A percentile compares a stretch with the other conserved stretches of the same genome.
These are phyloP conservation scores for Bonia amplexicaulis DNA, from an alignment of 176 grass and related monocot genomes.

Conservation along the genomic window DNA sequence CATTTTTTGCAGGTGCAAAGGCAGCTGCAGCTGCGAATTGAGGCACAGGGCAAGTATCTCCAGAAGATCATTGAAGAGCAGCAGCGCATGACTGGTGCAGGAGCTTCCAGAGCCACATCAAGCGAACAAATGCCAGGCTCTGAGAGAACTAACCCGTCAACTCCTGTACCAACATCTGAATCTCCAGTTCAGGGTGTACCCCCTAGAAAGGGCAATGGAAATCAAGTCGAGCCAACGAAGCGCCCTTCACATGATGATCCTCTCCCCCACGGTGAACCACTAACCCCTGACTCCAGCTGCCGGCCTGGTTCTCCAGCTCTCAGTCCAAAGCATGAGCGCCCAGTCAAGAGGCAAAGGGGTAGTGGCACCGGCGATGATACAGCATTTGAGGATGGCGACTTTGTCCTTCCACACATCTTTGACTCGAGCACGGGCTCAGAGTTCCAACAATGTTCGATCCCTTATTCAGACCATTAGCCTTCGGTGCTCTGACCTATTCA, in stretches of 20 bases:
- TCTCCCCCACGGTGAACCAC: slow-evolving; percentile 42
- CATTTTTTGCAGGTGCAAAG: slow-evolving; percentile 11
- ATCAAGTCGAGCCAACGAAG: neutral
- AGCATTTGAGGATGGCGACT: slow-evolving; percentile 2
- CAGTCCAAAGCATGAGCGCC: slow-evolving; percentile 43
- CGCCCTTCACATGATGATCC: slow-evolving; percentile 43
- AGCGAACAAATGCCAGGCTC: slow-evolving; percentile 6
- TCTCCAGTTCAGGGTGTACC: slow-evolving; percentile 32
- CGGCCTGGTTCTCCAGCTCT: slow-evolving; percentile 23
- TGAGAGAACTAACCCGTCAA: slow-evolving; percentile 35
- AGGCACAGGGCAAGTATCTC: slow-evolving; percentile 54
- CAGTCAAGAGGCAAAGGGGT: slow-evolving; percentile 27
- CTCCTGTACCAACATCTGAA: slow-evolving; percentile 51
- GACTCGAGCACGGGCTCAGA: slow-evolving; percentile 64
- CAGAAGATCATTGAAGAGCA: slow-evolving; percentile 36
- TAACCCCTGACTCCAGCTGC: slow-evolving; percentile 59
- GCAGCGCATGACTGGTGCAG: neutral
- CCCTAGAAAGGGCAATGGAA: slow-evolving; percentile 16
- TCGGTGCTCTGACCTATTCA: neutral
- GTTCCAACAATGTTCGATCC: slow-evolving; percentile 38
- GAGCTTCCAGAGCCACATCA: slow-evolving; percentile 2
- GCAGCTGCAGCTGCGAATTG: slow-evolving; percentile 50
- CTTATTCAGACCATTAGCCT: slow-evolving; percentile 17
- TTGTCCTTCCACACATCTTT: slow-evolving; percentile 54
- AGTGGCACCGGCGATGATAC: neutral